Evolutionary conservation across 2,329 filamentous ascomycete species (phyloP).

Genomic region (Myrmaecium sp.): DNA sequence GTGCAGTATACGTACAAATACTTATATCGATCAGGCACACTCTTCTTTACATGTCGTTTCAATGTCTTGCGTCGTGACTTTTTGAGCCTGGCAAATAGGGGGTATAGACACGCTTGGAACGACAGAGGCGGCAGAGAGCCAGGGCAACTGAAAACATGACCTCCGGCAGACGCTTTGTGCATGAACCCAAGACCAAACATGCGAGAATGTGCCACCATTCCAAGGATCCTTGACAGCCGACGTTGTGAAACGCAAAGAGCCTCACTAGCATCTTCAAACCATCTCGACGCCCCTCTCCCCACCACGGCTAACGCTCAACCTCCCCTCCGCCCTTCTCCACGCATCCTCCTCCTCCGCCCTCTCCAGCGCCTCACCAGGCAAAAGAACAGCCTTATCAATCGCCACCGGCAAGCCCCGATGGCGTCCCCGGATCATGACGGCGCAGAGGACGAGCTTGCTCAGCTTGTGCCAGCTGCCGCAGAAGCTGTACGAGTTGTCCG

Average conservation of each 20-base stretch:
- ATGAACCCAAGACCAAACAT: too few relatives aligned
- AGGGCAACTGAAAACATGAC: too few relatives aligned
- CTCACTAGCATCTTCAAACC: constrained; percentile 1
- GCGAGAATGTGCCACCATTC: too few relatives aligned
- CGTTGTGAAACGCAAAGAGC: constrained; percentile 1
- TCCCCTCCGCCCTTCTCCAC: constrained; percentile 6
- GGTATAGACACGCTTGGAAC: too few relatives aligned
- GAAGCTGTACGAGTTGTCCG: constrained; percentile 28
- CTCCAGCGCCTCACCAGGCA: constrained; percentile 17
- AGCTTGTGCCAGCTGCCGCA: constrained; percentile 30
- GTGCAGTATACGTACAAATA: too few relatives aligned
- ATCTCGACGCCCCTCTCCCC: constrained; percentile 1
- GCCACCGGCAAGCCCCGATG: constrained; percentile 39
- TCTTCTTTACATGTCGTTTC: too few relatives aligned
- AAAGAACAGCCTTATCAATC: constrained; percentile 30
- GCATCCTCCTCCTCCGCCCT: constrained; percentile 18
- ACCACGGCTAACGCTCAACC: not conserved
- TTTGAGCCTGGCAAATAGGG: too few relatives aligned
- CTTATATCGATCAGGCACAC: too few relatives aligned
- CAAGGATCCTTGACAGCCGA: too few relatives aligned
- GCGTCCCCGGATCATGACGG: constrained; percentile 38
- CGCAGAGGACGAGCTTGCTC: constrained; percentile 37
- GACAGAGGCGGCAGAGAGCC: too few relatives aligned
- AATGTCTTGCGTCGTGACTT: too few relatives aligned
- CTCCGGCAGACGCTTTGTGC: too few relatives aligned